Evolutionary conservation across 2,329 filamentous ascomycete species (phyloP).

Genomic region (Diaporthe aspalathi): DNA sequence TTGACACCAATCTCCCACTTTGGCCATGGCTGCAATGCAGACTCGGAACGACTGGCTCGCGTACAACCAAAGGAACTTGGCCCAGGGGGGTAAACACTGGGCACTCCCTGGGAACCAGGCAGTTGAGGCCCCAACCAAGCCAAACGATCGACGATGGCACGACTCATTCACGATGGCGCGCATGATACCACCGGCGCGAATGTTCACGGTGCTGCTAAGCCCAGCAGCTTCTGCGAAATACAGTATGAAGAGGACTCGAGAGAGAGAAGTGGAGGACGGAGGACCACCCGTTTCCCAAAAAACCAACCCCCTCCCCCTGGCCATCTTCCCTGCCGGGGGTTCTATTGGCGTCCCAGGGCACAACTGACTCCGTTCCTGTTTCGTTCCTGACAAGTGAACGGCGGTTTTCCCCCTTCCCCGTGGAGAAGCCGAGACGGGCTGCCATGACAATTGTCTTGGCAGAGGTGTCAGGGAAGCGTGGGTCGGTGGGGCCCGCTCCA

Average conservation of each 20-base stretch:
- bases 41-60: not conserved
- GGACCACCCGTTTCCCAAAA: not conserved
- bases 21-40: not conserved
- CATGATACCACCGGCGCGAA: constrained; percentile 12
- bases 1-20: not conserved
- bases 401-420: not conserved
- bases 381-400: not conserved
- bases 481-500: constrained; percentile 24
- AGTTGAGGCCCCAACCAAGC: not conserved
- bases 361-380: not conserved
- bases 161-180: constrained; percentile 25
- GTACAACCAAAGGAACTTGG: not conserved
- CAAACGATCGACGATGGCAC: constrained; percentile 22
- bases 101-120: not conserved
- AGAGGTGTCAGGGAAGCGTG: constrained; percentile 25
- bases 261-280: not conserved
- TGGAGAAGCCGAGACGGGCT: constrained; percentile 20
- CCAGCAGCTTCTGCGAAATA: not conserved
- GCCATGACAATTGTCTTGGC: constrained; percentile 23
- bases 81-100: not conserved
- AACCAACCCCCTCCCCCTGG: not conserved
- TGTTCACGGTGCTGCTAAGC: not conserved
- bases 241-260: not conserved
- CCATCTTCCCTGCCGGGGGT: not conserved
- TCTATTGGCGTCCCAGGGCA: not conserved